Evolutionary conservation across 139 green algal genomes (phyloP).

Genomic region (Zygnema cylindricum): DNA sequence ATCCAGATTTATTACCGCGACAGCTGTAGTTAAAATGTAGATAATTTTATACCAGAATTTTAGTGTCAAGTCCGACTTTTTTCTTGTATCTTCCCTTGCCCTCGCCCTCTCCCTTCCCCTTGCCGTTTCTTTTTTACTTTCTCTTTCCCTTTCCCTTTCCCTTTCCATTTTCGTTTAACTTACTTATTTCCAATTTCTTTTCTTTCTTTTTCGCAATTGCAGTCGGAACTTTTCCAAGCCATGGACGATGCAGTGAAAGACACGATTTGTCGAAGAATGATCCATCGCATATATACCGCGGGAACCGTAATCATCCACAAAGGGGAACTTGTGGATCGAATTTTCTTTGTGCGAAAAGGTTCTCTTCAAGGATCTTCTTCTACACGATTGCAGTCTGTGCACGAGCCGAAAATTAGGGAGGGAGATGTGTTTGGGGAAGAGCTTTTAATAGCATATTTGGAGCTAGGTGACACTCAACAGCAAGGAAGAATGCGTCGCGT

Average conservation of each 20-base stretch:
- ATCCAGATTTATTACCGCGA: no score
- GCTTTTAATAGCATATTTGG: constrained; percentile 49
- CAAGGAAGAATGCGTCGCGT: background rate
- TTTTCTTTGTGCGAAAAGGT: constrained; percentile 57
- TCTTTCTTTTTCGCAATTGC: background rate
- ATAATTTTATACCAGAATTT: no score
- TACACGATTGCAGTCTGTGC: constrained; percentile 25
- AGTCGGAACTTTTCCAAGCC: constrained; percentile 30
- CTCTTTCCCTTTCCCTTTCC: no score
- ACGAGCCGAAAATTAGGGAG: constrained; percentile 35
- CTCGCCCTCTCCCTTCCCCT: no score
- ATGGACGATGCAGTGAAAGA: constrained; percentile 52
- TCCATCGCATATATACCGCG: constrained; percentile 44
- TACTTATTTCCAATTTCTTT: no score
- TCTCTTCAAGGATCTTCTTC: no score
- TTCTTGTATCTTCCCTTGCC: no score
- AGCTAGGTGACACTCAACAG: background rate
- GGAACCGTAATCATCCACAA: constrained; percentile 40
- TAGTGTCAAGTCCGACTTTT: no score
- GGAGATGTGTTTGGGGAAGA: constrained; percentile 52
- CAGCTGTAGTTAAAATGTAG: no score
- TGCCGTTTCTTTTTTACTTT: no score
- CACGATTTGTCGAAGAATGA: constrained; percentile 43
- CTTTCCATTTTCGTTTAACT: no score
- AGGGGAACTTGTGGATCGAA: constrained; percentile 36